Percentiles rank a stretch among this genome's conserved stretches.
Evolutionary conservation across 78 protist genomes (phyloP).

Genomic region (Dictyostelium purpureum): DNA sequence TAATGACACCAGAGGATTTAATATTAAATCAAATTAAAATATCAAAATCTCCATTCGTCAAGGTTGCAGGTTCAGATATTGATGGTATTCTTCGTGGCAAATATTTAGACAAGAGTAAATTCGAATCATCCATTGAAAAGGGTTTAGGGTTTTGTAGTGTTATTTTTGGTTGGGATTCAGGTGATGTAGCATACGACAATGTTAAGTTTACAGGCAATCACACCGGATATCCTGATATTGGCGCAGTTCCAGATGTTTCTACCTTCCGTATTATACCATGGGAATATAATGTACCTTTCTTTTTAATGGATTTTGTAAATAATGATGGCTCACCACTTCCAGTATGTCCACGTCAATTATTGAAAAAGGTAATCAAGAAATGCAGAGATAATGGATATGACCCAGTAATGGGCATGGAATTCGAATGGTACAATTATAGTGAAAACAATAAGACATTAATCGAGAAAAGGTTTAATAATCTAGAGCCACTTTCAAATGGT

Average conservation of each 20-base stretch:
- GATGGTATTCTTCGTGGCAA: conserved; percentile 80
- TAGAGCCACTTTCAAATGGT: conserved; percentile 59
- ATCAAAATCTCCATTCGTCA: conserved; percentile 11
- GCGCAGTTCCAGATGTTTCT: conserved; percentile 16
- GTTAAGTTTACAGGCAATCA: conserved; percentile 55
- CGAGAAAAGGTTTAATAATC: conserved; percentile 12
- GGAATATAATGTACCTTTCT: conserved; percentile 76
- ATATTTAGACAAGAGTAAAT: conserved; percentile 70
- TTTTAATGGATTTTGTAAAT: conserved; percentile 55
- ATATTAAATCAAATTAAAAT: conserved; percentile 38
- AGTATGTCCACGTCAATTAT: conserved; percentile 64
- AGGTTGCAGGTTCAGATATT: conserved; percentile 76
- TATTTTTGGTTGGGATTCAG: conserved; percentile 78
- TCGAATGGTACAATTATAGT: conserved; percentile 74
- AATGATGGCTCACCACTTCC: conserved; percentile 24
- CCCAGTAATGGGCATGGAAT: conserved; percentile 77
- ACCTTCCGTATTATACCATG: conserved; percentile 70
- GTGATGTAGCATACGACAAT: conserved; percentile 59
- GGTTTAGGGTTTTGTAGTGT: conserved; percentile 83
- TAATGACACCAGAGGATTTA: conserved; percentile 16
- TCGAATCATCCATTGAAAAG: conserved; percentile 25
- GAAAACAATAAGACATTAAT: conserved; percentile 40
- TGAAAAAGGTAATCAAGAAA: conserved; percentile 62
- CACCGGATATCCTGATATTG: conserved; percentile 74
- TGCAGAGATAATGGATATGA: conserved; percentile 8